Conservation (phyloP, 2,329 filamentous ascomycete species). For the Pseudogymnoascus destructans region DNA sequence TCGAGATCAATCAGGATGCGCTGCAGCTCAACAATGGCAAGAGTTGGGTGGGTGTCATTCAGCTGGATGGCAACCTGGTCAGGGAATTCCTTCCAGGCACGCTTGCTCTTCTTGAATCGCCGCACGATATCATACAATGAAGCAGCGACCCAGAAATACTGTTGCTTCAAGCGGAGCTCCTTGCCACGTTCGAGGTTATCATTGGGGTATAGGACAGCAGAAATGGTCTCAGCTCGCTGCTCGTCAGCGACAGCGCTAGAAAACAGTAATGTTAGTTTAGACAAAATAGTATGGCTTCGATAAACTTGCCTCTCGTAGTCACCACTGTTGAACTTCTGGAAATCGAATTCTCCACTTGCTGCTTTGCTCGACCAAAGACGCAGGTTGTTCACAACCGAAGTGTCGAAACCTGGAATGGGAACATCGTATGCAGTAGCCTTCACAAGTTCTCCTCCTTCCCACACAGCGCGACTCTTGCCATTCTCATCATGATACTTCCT, state of each 20-base stretch:
- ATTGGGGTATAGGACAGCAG: constrained; percentile 91
- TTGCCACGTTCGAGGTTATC: constrained; percentile 95
- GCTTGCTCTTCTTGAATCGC: constrained; percentile 93
- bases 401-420: constrained; percentile 79
- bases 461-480: constrained; percentile 61
- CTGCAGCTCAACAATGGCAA: constrained; percentile 91
- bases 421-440: constrained; percentile 90
- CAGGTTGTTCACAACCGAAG: constrained; percentile 87
- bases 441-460: constrained; percentile 90
- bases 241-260: constrained; percentile 86
- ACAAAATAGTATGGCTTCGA: background rate
- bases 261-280: background rate
- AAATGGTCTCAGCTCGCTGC: constrained; percentile 97
- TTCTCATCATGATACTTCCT: constrained; percentile 60
- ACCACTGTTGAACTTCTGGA: constrained; percentile 97
- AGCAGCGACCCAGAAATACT: constrained; percentile 99
- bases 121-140: constrained; percentile 93
- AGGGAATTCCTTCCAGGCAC: constrained; percentile 81
- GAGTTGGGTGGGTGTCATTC: constrained; percentile 93
- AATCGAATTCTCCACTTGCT: constrained; percentile 93
- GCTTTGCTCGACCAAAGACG: constrained; percentile 97
- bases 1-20: constrained; percentile 84
- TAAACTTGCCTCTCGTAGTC: constrained; percentile 58
- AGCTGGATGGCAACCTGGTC: constrained; percentile 95
- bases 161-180: constrained; percentile 93